A percentile compares a stretch with the other conserved stretches of the same genome.
phyloP scores from a whole-genome alignment of 2,329 filamentous ascomycete genomes.

The Calonectria naviculata region DNA sequence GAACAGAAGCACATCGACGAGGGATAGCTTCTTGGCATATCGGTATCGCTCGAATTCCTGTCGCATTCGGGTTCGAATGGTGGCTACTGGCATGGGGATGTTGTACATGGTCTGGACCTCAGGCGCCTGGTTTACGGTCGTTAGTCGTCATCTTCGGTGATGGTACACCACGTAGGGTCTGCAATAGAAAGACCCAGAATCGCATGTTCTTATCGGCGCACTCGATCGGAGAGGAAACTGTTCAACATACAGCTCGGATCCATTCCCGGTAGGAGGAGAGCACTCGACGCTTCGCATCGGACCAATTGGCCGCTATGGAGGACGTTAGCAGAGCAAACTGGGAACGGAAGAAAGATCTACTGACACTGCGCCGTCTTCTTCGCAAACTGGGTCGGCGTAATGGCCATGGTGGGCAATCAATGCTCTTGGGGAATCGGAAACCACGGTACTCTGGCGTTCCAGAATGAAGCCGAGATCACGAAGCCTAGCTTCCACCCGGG shows the following conservation, averaged over 20 bases:
- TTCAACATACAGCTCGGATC: conserved; percentile 87
- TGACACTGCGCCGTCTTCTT: conserved; percentile 82
- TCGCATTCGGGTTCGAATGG: conserved; percentile 93
- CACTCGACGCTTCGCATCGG: conserved; percentile 88
- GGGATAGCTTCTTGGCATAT: conserved; percentile 88
- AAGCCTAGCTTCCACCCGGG: conserved; percentile 27
- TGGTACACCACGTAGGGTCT: background rate
- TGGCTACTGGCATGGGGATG: conserved; percentile 86
- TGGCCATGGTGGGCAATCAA: conserved; percentile 75
- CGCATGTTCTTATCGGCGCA: background rate
- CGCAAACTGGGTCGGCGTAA: conserved; percentile 93
- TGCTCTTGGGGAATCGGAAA: conserved; percentile 44
- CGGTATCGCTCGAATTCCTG: conserved; percentile 97
- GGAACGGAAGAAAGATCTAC: conserved; percentile 44
- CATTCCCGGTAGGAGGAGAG: conserved; percentile 92
- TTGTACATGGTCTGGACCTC: conserved; percentile 99
- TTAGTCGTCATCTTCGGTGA: conserved; percentile 23
- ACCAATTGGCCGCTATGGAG: conserved; percentile 82
- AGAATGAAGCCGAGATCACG: conserved; percentile 42
- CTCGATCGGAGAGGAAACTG: conserved; percentile 7
- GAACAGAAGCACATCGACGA: conserved; percentile 89
- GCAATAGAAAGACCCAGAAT: background rate
- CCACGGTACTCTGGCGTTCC: conserved; percentile 45
- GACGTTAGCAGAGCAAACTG: conserved; percentile 47
- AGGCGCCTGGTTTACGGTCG: conserved; percentile 73